Base-by-base conservation (phyloP, 352 stramenopile genomes). In the Peronospora belbahrii region DNA sequence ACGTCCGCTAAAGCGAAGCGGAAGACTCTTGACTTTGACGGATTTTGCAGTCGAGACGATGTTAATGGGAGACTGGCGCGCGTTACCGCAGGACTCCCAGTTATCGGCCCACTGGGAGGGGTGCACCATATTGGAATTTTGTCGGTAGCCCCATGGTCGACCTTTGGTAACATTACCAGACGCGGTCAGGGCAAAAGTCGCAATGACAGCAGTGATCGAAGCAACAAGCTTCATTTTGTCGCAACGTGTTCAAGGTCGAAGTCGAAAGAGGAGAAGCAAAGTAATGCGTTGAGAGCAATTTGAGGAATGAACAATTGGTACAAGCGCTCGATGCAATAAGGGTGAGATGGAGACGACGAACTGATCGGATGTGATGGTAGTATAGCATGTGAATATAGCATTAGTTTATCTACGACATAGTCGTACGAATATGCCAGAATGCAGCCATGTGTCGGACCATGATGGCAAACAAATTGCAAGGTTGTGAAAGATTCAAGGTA, bases 11-110 rank as follows among this genome's bases (percentile, higher is more conserved):
- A 67, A 62, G 27, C 37, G 22, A 4, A 67, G 47, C 10, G 46
- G 18, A 15, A 41, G 1, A 15, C 49, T 14, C 31, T 52, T 14
- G 36, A 28, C 3, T 3, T 8, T 28, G 19, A 17, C 5, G 9
- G 18, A 28, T 34, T 42, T 52, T 2, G 47, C 2, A 13, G 13
- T 46, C 37, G 39, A 28, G n/a, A 59, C 48, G 22, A 69, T 61
- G 38, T 69, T 33, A 28, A 69, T 62, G 2, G 60, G 60, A 19
- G 60, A 69, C 41, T 65, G 54, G 9, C 37, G 43, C 10, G 32
- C 28, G 19, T 49, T 54, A 20, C 37, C 38, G 35, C 40, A 57
- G 33, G 41, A 13, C 9, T 37, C 17, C 30, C 52, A 59, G 43
- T 44, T 18, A 3, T 45, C 24, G 5, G 31, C 38, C 52, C 52